A percentile compares a stretch with the other conserved stretches of the same genome.
Evolutionary conservation across 208 protist genomes (phyloP).

Genomic region (Naegleria fowleri): DNA sequence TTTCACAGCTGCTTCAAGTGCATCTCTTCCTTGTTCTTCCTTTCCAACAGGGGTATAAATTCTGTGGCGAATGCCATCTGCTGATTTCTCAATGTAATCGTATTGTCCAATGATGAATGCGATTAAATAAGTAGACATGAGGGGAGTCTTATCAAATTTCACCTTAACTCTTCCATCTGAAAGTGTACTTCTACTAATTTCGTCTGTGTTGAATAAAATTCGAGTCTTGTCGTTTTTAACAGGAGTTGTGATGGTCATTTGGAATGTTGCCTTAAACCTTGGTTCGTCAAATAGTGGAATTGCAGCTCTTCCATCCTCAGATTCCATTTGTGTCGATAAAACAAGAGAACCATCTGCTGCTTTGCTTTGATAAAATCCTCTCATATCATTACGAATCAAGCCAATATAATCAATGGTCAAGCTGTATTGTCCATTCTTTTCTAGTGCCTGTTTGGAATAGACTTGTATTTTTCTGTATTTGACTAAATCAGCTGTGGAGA

Average conservation of each 20-base stretch:
- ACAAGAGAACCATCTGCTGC: constrained; percentile 39
- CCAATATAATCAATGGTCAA: neutral
- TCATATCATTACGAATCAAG: neutral
- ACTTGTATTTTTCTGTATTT: neutral
- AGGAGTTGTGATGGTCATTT: constrained; percentile 57
- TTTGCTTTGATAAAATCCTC: neutral
- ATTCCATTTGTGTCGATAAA: constrained; percentile 28
- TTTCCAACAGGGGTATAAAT: constrained; percentile 65
- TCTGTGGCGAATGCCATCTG: constrained; percentile 58
- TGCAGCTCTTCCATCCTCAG: neutral
- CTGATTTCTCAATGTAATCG: constrained; percentile 47
- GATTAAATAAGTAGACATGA: constrained; percentile 79
- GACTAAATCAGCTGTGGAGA: neutral
- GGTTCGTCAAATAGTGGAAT: constrained; percentile 68
- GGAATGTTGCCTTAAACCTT: constrained; percentile 82
- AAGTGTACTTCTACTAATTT: constrained; percentile 41
- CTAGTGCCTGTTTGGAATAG: neutral
- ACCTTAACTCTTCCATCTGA: neutral
- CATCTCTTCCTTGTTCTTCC: constrained; percentile 54
- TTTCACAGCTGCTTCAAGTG: constrained; percentile 58
- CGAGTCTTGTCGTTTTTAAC: constrained; percentile 40
- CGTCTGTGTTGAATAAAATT: constrained; percentile 79
- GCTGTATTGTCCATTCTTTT: neutral
- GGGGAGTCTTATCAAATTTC: constrained; percentile 54
- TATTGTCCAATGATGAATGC: constrained; percentile 74